These are phyloP conservation scores for Macrolepiota dolichaula DNA, from an alignment of 768 basidiomycete species.

Conservation along the genomic window DNA sequence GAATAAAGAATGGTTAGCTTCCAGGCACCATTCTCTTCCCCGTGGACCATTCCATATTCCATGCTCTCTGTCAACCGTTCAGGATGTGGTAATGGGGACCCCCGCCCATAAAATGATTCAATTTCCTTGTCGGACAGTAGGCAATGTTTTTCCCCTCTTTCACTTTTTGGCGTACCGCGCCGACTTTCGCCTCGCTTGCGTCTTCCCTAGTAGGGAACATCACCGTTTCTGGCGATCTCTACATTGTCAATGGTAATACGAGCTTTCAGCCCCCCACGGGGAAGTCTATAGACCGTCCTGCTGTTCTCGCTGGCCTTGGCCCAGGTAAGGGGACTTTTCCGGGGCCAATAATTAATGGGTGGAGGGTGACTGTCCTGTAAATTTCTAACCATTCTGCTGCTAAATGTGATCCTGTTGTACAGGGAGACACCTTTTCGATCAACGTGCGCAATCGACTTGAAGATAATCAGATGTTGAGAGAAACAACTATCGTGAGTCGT, in stretches of 20 bases:
- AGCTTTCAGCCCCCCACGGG: neutral
- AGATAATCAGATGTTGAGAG: constrained; percentile 43
- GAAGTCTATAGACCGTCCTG: neutral
- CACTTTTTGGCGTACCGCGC: neutral
- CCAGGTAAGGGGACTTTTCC: constrained; percentile 13
- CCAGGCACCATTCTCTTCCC: neutral
- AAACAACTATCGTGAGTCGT: constrained; percentile 44
- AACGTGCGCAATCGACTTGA: constrained; percentile 43
- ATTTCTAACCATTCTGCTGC: neutral
- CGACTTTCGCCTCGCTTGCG: neutral
- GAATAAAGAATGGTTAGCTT: neutral
- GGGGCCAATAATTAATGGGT: constrained; percentile 22
- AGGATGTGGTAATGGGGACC: neutral
- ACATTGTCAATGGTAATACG: neutral
- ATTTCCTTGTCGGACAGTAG: neutral
- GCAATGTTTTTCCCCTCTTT: constrained; percentile 1
- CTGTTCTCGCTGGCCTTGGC: constrained; percentile 9
- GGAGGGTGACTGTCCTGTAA: constrained; percentile 17
- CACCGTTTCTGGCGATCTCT: neutral
- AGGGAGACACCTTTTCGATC: constrained; percentile 38
- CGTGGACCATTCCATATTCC: neutral
- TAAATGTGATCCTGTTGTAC: neutral
- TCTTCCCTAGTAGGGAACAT: neutral
- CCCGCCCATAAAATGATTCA: neutral
- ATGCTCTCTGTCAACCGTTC: neutral